A percentile compares a stretch with the other conserved stretches of the same genome.
phyloP scores from a whole-genome alignment of 139 green algal species.

The Ettlia oleoabundans region DNA sequence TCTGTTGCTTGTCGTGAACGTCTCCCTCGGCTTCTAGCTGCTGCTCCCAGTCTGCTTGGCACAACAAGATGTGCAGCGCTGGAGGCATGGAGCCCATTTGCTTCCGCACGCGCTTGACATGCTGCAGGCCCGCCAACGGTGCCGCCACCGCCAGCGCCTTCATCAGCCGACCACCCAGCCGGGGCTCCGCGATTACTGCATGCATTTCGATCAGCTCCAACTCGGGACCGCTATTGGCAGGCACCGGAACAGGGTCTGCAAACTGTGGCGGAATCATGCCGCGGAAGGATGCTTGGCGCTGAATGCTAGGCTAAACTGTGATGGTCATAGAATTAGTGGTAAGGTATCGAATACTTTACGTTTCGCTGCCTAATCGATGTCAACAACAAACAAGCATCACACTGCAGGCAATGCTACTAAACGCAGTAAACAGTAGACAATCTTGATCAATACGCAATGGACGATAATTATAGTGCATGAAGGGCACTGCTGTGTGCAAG shows the following conservation, averaged over 20 bases:
- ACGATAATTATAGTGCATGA: no score
- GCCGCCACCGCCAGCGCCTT: constrained; percentile 34
- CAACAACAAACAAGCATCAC: no score
- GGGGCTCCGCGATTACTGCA: background rate
- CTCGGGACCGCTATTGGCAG: background rate
- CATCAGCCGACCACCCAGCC: constrained; percentile 40
- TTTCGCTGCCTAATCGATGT: no score
- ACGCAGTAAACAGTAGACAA: no score
- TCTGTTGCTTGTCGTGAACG: background rate
- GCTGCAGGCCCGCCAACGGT: constrained; percentile 56
- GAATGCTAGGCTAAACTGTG: no score
- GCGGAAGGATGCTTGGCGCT: no score
- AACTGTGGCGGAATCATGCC: background rate
- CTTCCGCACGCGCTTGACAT: constrained; percentile 73
- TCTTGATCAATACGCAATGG: no score
- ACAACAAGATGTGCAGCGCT: constrained; percentile 55
- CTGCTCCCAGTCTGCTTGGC: background rate
- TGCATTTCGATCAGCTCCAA: constrained; percentile 20
- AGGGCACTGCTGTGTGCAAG: no score
- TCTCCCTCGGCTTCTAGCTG: background rate
- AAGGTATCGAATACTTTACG: no score
- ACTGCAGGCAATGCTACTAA: no score
- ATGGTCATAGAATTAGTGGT: no score
- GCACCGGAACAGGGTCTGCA: background rate
- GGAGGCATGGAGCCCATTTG: background rate